Conservation (phyloP, 129 eudicot species). For the Kitagawia praeruptora region DNA sequence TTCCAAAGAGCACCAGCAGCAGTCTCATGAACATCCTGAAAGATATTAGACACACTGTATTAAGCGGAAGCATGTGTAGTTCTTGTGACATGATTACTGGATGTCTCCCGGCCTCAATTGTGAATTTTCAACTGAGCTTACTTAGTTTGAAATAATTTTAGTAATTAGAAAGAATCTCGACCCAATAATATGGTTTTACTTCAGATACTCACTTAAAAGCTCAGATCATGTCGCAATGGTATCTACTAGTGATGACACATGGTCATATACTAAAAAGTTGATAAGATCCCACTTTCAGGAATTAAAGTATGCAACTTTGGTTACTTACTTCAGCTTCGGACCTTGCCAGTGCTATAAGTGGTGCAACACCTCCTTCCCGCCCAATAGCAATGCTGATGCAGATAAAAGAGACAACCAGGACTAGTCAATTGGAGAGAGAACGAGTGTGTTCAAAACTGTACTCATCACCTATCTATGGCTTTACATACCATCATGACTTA, state of each 20-base stretch:
- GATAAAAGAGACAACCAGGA: conserved; percentile 4
- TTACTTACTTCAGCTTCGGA: conserved; percentile 65
- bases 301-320: not conserved
- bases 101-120: not conserved
- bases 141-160: not conserved
- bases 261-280: not conserved
- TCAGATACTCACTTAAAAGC: not conserved
- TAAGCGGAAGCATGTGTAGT: not conserved
- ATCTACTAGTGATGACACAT: not conserved
- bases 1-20: conserved; percentile 99
- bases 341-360: conserved; percentile 72
- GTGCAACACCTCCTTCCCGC: conserved; percentile 93
- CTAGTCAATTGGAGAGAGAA: not conserved
- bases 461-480: not conserved
- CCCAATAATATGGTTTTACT: not conserved
- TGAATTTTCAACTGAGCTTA: not conserved
- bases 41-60: conserved; percentile 4
- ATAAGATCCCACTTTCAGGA: not conserved
- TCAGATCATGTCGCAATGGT: not conserved
- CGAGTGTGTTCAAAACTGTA: not conserved
- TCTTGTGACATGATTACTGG: not conserved
- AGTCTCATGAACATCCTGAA: conserved; percentile 95
- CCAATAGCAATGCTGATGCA: conserved; percentile 82
- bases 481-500: not conserved
- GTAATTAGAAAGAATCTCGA: not conserved